Evolutionary conservation across 345 rosid genomes (phyloP).

Genomic region (Arabidopsis arenosa): DNA sequence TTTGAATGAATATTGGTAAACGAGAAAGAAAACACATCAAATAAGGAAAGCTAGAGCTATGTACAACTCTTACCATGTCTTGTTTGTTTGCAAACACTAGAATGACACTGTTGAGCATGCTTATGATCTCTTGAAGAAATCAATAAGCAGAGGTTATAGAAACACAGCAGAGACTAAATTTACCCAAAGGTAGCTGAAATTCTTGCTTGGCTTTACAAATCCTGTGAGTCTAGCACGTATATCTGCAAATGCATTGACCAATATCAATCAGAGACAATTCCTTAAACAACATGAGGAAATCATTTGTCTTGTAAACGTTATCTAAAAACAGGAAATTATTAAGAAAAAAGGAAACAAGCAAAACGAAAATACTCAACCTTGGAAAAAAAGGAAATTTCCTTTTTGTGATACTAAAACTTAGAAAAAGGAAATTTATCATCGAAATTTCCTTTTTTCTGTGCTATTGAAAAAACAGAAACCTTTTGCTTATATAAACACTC

Average conservation of each 20-base stretch:
- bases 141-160: conserved; percentile 35
- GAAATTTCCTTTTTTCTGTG: too few species aligned
- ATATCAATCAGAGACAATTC: neutral
- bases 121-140: conserved; percentile 75
- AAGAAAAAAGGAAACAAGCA: too few species aligned
- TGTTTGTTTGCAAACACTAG: conserved; percentile 98
- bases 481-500: too few species aligned
- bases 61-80: conserved; percentile 79
- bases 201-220: conserved; percentile 87
- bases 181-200: conserved; percentile 67
- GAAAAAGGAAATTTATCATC: too few species aligned
- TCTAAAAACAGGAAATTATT: too few species aligned
- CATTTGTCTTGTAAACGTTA: neutral
- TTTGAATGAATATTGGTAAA: neutral
- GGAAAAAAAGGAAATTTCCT: too few species aligned
- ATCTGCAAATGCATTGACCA: conserved; percentile 55
- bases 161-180: conserved; percentile 25
- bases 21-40: neutral
- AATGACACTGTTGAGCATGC: conserved; percentile 91
- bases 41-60: conserved; percentile 4
- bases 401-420: too few species aligned
- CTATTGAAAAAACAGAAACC: too few species aligned
- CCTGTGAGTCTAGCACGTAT: conserved; percentile 98
- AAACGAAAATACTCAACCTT: too few species aligned
- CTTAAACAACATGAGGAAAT: conserved; percentile 10